Conservation (phyloP, 2,329 filamentous ascomycete genomes). For the Cercospora sp. region DNA sequence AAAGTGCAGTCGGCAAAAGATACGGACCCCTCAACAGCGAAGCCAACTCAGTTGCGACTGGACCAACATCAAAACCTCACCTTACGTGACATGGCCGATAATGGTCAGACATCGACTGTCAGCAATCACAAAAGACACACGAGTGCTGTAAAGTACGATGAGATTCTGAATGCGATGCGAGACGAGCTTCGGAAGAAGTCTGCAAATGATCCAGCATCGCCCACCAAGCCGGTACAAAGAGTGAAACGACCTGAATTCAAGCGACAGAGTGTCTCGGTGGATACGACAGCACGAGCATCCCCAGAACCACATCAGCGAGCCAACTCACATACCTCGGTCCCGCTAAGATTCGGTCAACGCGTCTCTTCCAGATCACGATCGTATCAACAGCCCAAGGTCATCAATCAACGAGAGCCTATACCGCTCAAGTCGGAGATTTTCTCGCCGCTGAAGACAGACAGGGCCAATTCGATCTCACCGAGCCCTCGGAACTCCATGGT, state of each 20-base stretch:
- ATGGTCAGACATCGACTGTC: conserved; percentile 16
- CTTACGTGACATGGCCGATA: conserved; percentile 28
- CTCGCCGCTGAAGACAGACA: conserved; percentile 37
- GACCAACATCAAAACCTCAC: conserved; percentile 36
- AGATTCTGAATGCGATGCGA: conserved; percentile 39
- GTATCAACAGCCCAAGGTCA: conserved; percentile 36
- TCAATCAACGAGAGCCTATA: conserved; percentile 33
- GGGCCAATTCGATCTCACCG: conserved; percentile 19
- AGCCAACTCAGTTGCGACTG: conserved; percentile 27
- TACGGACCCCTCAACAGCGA: conserved; percentile 7
- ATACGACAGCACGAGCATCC: conserved; percentile 15
- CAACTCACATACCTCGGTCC: conserved; percentile 32
- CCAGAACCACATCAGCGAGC: conserved; percentile 27
- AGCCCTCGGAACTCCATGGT: conserved; percentile 20
- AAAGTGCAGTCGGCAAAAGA: conserved; percentile 19
- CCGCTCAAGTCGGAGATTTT: conserved; percentile 39
- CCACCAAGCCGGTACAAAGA: conserved; percentile 18
- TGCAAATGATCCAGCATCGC: conserved; percentile 19
- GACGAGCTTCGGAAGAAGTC: conserved; percentile 35
- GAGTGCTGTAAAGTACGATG: conserved; percentile 34
- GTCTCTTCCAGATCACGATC: conserved; percentile 33
- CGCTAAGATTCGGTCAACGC: conserved; percentile 32
- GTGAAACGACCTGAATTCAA: conserved; percentile 16
- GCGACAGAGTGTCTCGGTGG: conserved; percentile 20
- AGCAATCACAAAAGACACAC: conserved; percentile 19